Evolutionary conservation across 2,329 filamentous ascomycete genomes (phyloP), one percentile per base, ranked within the genome.

Genomic region (Beauveria asiatica): DNA sequence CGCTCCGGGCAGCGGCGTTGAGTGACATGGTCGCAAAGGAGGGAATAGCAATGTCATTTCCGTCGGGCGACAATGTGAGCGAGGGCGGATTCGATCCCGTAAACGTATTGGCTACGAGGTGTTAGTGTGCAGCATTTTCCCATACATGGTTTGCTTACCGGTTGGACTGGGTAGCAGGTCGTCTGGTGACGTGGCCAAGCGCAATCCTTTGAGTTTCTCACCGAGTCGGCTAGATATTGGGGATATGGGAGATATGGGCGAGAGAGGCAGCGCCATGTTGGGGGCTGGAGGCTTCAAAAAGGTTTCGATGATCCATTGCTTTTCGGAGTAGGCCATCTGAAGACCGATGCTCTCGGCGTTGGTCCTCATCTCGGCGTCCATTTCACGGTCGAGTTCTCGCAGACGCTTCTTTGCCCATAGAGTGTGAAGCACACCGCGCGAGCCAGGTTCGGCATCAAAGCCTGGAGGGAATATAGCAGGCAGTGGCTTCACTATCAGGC

Each of bases 371-470:
- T 96, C 92, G 8, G 78, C 76, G 10, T 82, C 83, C 66, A 96
- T 93, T 76, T 96, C 92, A 61, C 80, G 80, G 56, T 91, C 84
- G 52, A 96, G 76, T 63, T 89, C 86, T 37, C 85, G 83, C 23
- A 96, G 76, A 46, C 92, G 80, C 72, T 89, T 87, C 77, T 92
- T 92, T 19, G 90, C 92, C 91, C 92, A 97, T 61, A 93, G 85
- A 2, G 90, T 96, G 70, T 96, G 92, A 62, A 96, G 74, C 2
- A 96, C 90, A 1, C 92, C 92, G 64, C 90, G 88, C 67, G 86
- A 86, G 7, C 90, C 89, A 0, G 85, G 83, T 23, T 83, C 87
- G 3, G 82, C 81, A 1, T 88, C 87, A 25, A 96, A 77, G 62
- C 88, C 87, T 0, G 87, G 84, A 1, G 90, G 87, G 69, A 93